phyloP scores from a whole-genome alignment of 352 stramenopile species.

The Phytophthora meadii region DNA sequence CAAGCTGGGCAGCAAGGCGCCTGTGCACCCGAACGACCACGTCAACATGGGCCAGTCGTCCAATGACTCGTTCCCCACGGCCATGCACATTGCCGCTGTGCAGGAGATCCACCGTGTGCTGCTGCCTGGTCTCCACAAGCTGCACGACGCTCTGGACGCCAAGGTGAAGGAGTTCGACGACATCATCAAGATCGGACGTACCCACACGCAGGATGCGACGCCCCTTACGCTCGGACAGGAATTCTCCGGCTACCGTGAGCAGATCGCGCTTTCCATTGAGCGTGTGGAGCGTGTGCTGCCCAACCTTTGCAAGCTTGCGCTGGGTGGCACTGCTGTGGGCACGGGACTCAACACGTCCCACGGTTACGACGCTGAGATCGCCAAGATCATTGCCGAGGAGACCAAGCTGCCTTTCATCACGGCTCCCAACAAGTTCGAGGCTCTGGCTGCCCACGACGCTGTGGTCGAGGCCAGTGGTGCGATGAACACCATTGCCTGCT shows the following conservation, averaged over 20 bases:
- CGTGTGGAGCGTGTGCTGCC: conserved; percentile 86
- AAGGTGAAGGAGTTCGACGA: conserved; percentile 93
- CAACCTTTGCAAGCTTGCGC: conserved; percentile 92
- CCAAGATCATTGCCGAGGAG: conserved; percentile 92
- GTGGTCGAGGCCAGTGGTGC: conserved; percentile 71
- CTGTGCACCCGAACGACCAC: conserved; percentile 96
- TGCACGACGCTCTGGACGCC: conserved; percentile 84
- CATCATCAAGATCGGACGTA: conserved; percentile 98
- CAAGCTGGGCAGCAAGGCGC: conserved; percentile 60
- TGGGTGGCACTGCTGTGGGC: conserved; percentile 96
- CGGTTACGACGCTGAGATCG: conserved; percentile 95
- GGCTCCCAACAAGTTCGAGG: conserved; percentile 97
- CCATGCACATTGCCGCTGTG: conserved; percentile 96
- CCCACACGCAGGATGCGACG: conserved; percentile 95
- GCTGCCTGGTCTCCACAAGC: conserved; percentile 73
- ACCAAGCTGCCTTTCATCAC: conserved; percentile 95
- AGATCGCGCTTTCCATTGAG: conserved; percentile 92
- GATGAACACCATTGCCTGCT: conserved; percentile 79
- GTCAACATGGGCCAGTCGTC: conserved; percentile 97
- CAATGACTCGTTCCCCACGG: conserved; percentile 98
- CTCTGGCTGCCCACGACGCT: conserved; percentile 71
- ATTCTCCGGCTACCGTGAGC: conserved; percentile 94
- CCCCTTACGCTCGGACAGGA: conserved; percentile 98
- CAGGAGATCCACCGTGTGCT: conserved; percentile 86
- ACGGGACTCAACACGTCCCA: conserved; percentile 93